Conservation (phyloP, 345 rosid genomes). For the Citrus sinensis region DVS_A1.0 CM039161.1:3583001-3583500, state of each 20-base stretch:
- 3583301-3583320: not conserved
- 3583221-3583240: not conserved
- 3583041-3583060: too few species aligned
- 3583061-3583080: too few species aligned
- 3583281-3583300: not conserved
- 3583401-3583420: not conserved
- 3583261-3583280: not conserved
- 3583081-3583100: too few species aligned
- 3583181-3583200: too few species aligned
- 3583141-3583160: too few species aligned
- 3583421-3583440: not conserved
- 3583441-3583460: not conserved
- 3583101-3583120: too few species aligned
- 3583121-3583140: too few species aligned
- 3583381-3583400: not conserved
- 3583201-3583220: not conserved
- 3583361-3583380: not conserved
- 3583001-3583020: too few species aligned
- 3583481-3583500: too few species aligned
- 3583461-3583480: not conserved
- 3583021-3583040: accelerated
- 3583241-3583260: not conserved
- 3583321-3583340: not conserved
- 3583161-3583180: too few species aligned
- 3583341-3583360: too few species aligned